Evolutionary conservation across 805 yeast genomes (phyloP).

Genomic region (Myxozyma nipponensis): DNA sequence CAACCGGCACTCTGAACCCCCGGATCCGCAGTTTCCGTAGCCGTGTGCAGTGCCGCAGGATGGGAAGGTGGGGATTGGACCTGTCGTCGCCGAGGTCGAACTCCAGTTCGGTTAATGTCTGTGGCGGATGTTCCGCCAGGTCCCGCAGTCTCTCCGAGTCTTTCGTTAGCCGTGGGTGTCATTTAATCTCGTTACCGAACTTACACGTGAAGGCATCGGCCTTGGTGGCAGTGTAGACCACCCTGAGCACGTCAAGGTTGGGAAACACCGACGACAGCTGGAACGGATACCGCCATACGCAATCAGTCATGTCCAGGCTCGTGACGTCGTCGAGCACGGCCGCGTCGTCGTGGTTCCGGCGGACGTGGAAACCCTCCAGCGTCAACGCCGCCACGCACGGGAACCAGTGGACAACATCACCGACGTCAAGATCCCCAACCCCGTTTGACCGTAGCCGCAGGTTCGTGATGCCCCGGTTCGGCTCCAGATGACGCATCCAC

Average conservation of each 20-base stretch:
- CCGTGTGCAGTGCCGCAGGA: too few species aligned
- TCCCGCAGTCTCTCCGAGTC: constrained; percentile 23
- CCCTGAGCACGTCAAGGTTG: constrained; percentile 7
- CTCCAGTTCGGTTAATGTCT: constrained; percentile 4
- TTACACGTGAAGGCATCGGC: constrained; percentile 25
- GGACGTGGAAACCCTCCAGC: constrained; percentile 19
- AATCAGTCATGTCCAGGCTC: constrained; percentile 14
- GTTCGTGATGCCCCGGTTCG: neutral
- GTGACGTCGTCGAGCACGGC: constrained; percentile 8
- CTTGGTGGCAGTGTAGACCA: constrained; percentile 14
- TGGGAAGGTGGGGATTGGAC: constrained; percentile 23
- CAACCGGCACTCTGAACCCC: too few species aligned
- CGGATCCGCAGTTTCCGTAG: too few species aligned
- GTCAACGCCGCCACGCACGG: constrained; percentile 6
- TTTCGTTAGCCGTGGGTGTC: too few species aligned
- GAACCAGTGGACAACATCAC: constrained; percentile 21
- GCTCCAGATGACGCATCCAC: constrained; percentile 22
- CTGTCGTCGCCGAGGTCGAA: constrained; percentile 16
- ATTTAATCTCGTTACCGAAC: too few species aligned
- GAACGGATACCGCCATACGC: constrained; percentile 28
- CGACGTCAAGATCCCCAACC: constrained; percentile 19
- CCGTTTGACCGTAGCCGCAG: neutral
- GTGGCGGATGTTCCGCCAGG: constrained; percentile 22
- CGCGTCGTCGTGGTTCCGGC: constrained; percentile 17
- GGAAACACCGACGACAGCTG: constrained; percentile 17